A percentile compares a stretch with the other conserved stretches of the same genome.
phyloP scores from a whole-genome alignment of 495 filamentous ascomycete genomes.

The Aspergillus sclerotioniger region DNA sequence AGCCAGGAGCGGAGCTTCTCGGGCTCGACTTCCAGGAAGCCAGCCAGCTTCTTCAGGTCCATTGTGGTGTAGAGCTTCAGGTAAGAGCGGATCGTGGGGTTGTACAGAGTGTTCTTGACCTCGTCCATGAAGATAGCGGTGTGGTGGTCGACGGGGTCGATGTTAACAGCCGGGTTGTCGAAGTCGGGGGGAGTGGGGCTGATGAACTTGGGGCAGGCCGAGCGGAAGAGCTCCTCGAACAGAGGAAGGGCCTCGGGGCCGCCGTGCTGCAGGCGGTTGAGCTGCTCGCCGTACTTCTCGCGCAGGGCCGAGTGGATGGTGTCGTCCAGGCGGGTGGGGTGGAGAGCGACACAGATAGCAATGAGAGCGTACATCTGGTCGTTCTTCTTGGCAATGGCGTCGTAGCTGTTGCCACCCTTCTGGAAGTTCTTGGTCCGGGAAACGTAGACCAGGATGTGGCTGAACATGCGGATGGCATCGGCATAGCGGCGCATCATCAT shows the following conservation, averaged over 20 bases:
- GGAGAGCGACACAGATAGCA: conserved; percentile 96
- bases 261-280: conserved; percentile 90
- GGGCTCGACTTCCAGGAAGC: conserved; percentile 91
- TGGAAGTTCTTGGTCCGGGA: conserved; percentile 99
- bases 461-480: conserved; percentile 99
- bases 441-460: conserved; percentile 98
- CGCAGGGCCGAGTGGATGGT: conserved; percentile 97
- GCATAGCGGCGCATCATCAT: conserved; percentile 99
- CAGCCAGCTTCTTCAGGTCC: conserved; percentile 96
- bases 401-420: conserved; percentile 91
- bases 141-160: conserved; percentile 97
- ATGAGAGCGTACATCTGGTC: conserved; percentile 99
- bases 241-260: conserved; percentile 92
- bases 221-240: conserved; percentile 94
- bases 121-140: conserved; percentile 98
- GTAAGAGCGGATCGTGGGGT: conserved; percentile 94
- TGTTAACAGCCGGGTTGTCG: conserved; percentile 87
- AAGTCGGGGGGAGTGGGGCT: conserved; percentile 95
- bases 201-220: conserved; percentile 98
- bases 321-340: conserved; percentile 94
- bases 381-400: conserved; percentile 98
- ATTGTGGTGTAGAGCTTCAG: conserved; percentile 99
- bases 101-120: conserved; percentile 94
- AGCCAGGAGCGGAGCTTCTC: conserved; percentile 89
- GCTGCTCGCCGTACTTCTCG: conserved; percentile 98